Evolutionary conservation across 768 basidiomycete genomes (phyloP), one percentile per base, ranked within the genome.

Genomic region (Lactarius hatsudake): DNA sequence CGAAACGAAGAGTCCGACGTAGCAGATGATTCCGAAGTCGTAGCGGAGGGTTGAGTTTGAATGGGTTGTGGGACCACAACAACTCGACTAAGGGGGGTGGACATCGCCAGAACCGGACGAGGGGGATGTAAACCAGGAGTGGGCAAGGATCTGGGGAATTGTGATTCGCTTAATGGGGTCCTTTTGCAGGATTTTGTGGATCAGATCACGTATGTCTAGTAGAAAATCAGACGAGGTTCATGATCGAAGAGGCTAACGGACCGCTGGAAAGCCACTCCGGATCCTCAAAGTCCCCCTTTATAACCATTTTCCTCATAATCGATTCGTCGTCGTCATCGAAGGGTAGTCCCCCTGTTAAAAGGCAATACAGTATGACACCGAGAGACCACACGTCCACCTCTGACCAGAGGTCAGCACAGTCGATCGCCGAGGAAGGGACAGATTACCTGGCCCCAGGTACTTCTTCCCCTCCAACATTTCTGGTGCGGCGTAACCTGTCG

Each of bases 301-400:
- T 87, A 68, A 99, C 91, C 76, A 91, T 89, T 61, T 82, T 79
- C 68, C 88, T 88, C 81, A 83, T 84, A 30, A 79, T 74, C 2
- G 72, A 71, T 63, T 80, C 80, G 63, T 82, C 78, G 62, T 83
- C 82, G 63, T 82, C 76, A 64, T 82, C 80, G 66, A 81, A 83
- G 8, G 82, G 82, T n/a, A 83, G 70, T 15, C 80, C 78, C 8
- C 95, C 96, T 0, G 93, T 94, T 54, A 97, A 82, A 38, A 97
- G 83, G 61, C 88, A 90, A 74, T 95, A 96, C 15, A 98, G 80
- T 61, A 98, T 97, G 68, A 97, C 84, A 0, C 95, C 95, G 59
- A 96, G 81, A 5, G 95, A 98, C 95, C 95, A 98, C 40, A 96
- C 82, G 74, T 98, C 95, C 57, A 96, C 94, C 84, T 98, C 95